phyloP scores from a whole-genome alignment of 352 stramenopile genomes.

The Phytophthora macrochlamydospora region DNA sequence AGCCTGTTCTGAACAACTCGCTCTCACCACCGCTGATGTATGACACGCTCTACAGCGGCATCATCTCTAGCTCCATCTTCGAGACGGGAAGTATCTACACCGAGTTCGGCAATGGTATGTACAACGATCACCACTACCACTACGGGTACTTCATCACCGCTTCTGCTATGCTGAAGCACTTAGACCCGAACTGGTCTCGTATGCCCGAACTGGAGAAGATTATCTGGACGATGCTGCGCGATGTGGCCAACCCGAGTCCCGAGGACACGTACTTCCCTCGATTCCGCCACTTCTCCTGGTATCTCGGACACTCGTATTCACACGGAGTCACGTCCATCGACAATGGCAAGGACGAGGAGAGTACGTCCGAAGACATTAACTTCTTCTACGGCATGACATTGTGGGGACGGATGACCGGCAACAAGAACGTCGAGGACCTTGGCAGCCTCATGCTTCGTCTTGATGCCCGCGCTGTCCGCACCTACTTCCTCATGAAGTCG shows the following conservation, averaged over 20 bases:
- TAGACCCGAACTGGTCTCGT: constrained; percentile 51
- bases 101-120: constrained; percentile 71
- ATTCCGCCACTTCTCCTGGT: constrained; percentile 74
- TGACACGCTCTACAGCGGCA: constrained; percentile 58
- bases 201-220: constrained; percentile 54
- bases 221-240: constrained; percentile 57
- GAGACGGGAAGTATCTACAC: constrained; percentile 46
- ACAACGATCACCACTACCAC: constrained; percentile 82
- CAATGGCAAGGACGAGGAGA: constrained; percentile 71
- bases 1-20: constrained; percentile 55
- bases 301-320: constrained; percentile 64
- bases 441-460: constrained; percentile 66
- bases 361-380: constrained; percentile 71
- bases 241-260: constrained; percentile 58
- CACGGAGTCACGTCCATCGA: constrained; percentile 55
- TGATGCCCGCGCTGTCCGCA: constrained; percentile 53
- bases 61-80: constrained; percentile 49
- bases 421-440: constrained; percentile 56
- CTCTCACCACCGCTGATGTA: constrained; percentile 52
- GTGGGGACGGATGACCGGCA: constrained; percentile 52
- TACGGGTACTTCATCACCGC: constrained; percentile 70
- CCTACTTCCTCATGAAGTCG: constrained; percentile 69
- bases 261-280: constrained; percentile 55
- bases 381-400: constrained; percentile 75
- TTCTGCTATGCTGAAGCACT: constrained; percentile 57